Evolutionary conservation across 345 rosid species (phyloP).

Genomic region (rapeseed (Brassica napus)): Da-Ae NC_063436.1:37626501-37627000

Average conservation of each 20-base stretch:
- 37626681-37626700: slow-evolving; percentile 37
- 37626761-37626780: not conserved
- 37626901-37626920: not conserved
- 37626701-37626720: slow-evolving; percentile 4
- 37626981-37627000: not conserved
- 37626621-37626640: slow-evolving; percentile 71
- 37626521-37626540: slow-evolving; percentile 59
- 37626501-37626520: slow-evolving; percentile 58
- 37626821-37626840: not conserved
- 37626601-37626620: slow-evolving; percentile 76
- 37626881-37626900: too few species aligned
- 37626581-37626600: slow-evolving; percentile 91
- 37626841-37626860: not conserved
- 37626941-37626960: not conserved
- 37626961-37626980: not conserved
- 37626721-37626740: slow-evolving; percentile 18
- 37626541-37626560: slow-evolving; percentile 89
- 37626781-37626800: not conserved
- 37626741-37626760: not conserved
- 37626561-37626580: slow-evolving; percentile 93
- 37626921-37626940: not conserved
- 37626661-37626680: slow-evolving; percentile 87
- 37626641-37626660: slow-evolving; percentile 75
- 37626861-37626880: not conserved
- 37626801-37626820: not conserved